These are phyloP conservation scores for Ajuga chamaepitys DNA, from an alignment of 257 asterid species.

Conservation along the genomic window DNA sequence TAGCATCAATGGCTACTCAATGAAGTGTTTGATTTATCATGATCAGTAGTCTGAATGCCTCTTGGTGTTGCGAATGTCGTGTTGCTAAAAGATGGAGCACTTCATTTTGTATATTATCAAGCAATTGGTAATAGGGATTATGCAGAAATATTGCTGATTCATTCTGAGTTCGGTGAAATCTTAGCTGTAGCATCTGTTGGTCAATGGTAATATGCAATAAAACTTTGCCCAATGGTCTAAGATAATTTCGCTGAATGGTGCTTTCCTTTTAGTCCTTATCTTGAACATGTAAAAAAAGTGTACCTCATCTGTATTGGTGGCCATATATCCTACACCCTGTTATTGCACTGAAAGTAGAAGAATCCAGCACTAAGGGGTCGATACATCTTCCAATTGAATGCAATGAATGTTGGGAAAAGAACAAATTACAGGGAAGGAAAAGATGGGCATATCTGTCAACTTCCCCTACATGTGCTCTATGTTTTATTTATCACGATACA, in stretches of 20 bases:
- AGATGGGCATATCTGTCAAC: background rate
- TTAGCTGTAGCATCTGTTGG: background rate
- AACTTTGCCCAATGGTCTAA: background rate
- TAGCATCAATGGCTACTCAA: slow-evolving; percentile 2
- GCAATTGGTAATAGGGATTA: background rate
- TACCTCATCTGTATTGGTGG: background rate
- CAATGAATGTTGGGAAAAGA: background rate
- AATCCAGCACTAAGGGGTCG: too few relatives aligned
- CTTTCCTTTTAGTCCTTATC: background rate
- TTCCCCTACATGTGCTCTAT: background rate
- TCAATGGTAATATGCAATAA: background rate
- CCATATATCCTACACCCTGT: too few relatives aligned
- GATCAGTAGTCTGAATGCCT: background rate
- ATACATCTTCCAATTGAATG: too few relatives aligned
- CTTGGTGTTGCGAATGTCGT: too few relatives aligned
- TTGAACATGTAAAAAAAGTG: too few relatives aligned
- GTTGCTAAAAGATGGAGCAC: background rate
- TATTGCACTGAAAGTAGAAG: too few relatives aligned
- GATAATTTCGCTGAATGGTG: background rate
- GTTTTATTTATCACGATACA: background rate
- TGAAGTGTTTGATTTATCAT: background rate
- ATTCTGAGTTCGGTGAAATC: too few relatives aligned
- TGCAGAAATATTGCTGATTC: background rate
- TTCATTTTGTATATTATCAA: background rate
- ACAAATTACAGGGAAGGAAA: background rate